phyloP scores from a whole-genome alignment of 2,329 filamentous ascomycete species.

The Paecilomyces dactylethromorphus region DNA sequence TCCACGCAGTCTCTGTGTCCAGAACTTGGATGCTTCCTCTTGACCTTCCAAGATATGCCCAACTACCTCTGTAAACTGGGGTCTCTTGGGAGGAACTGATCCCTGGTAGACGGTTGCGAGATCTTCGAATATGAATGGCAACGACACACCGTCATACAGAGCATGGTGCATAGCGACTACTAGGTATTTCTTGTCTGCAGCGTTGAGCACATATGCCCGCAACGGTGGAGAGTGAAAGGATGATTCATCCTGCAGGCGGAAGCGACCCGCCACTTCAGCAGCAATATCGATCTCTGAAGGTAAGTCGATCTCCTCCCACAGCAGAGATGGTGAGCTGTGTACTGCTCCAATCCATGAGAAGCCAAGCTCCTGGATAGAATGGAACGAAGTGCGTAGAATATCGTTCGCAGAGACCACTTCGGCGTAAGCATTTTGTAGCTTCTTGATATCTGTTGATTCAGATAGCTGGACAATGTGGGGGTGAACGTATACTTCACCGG shows the following conservation, averaged over 20 bases:
- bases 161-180: slow-evolving; percentile 71
- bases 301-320: slow-evolving; percentile 14
- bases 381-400: slow-evolving; percentile 58
- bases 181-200: slow-evolving; percentile 30
- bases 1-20: slow-evolving; percentile 14
- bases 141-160: slow-evolving; percentile 78
- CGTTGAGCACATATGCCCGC: slow-evolving; percentile 24
- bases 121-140: slow-evolving; percentile 65
- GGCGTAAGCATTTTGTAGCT: slow-evolving; percentile 52
- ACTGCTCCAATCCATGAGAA: slow-evolving; percentile 21
- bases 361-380: slow-evolving; percentile 14
- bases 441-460: slow-evolving; percentile 34
- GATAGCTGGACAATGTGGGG: slow-evolving; percentile 56
- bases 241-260: slow-evolving; percentile 11
- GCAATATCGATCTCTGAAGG: slow-evolving; percentile 9
- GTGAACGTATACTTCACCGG: slow-evolving; percentile 62
- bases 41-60: slow-evolving; percentile 42
- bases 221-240: slow-evolving; percentile 24
- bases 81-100: slow-evolving; percentile 5
- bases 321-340: slow-evolving; percentile 12
- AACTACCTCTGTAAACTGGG: slow-evolving; percentile 44
- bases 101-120: slow-evolving; percentile 56
- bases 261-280: slow-evolving; percentile 6
- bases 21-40: slow-evolving; percentile 34
- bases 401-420: slow-evolving; percentile 46